These are phyloP conservation scores for Fusarium sp. DNA, from an alignment of 2,329 filamentous ascomycete species.

Conservation along the genomic window DNA sequence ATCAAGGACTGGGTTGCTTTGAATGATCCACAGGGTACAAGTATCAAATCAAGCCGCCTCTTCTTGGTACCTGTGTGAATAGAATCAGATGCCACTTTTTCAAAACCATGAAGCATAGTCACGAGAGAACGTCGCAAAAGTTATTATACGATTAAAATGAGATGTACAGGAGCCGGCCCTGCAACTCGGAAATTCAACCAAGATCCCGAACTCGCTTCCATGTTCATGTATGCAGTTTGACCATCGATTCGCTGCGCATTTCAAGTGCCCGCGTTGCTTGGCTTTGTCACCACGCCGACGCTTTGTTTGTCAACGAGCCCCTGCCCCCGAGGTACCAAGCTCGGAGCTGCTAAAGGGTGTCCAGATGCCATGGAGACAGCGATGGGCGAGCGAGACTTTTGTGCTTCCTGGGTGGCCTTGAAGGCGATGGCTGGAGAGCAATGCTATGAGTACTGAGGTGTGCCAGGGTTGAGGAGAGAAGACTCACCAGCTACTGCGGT, in stretches of 20 bases:
- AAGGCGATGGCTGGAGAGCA: slow-evolving; percentile 15
- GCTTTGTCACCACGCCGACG: neutral
- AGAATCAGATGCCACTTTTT: neutral
- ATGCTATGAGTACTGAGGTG: neutral
- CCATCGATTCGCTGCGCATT: neutral
- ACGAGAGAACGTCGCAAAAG: neutral
- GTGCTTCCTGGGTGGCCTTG: slow-evolving; percentile 17
- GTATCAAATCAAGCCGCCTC: neutral
- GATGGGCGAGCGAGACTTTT: slow-evolving; percentile 2
- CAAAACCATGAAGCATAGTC: neutral
- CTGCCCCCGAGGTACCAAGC: slow-evolving; percentile 20
- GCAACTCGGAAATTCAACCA: neutral
- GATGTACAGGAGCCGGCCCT: slow-evolving; percentile 23
- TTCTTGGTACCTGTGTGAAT: neutral
- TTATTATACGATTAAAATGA: neutral
- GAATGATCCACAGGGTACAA: too few species aligned
- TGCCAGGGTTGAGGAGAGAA: neutral
- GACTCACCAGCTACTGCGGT: slow-evolving; percentile 23
- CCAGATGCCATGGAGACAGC: neutral
- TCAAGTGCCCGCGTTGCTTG: neutral
- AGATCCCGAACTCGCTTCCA: slow-evolving; percentile 1
- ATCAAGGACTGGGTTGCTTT: too few species aligned
- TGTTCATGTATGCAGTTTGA: neutral
- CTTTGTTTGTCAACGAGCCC: slow-evolving; percentile 1
- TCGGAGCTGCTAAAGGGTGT: neutral